Conservation (phyloP, 1,284 basidiomycete genomes). For the Cutaneotrichosporon mucoides region DNA sequence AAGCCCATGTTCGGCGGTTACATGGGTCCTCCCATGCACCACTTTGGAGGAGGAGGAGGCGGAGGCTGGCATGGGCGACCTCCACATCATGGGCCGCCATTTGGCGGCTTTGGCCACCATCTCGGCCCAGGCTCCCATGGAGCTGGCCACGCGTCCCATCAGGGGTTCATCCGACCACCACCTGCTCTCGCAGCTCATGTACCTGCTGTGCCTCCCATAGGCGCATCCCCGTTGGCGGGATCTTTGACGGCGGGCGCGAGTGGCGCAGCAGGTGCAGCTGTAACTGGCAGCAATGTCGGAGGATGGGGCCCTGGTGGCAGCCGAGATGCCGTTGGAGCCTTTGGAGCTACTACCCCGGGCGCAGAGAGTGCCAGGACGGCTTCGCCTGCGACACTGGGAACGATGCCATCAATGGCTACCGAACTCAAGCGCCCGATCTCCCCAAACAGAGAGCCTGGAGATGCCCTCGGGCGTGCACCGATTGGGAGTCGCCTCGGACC, state of each 20-base stretch:
- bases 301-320: background rate
- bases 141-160: constrained; percentile 12
- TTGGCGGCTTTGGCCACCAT: constrained; percentile 31
- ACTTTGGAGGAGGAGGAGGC: constrained; percentile 12
- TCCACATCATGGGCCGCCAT: constrained; percentile 17
- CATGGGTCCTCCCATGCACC: constrained; percentile 17
- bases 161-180: constrained; percentile 11
- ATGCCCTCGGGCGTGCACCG: background rate
- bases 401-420: background rate
- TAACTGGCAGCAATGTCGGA: background rate
- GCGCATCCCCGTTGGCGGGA: constrained; percentile 43
- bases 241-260: constrained; percentile 24
- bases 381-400: background rate
- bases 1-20: constrained; percentile 22
- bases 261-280: constrained; percentile 2
- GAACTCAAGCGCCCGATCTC: constrained; percentile 5
- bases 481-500: background rate
- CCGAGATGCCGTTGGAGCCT: background rate
- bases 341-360: background rate
- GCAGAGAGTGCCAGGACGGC: background rate
- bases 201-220: constrained; percentile 22
- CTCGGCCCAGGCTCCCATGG: constrained; percentile 13
- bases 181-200: constrained; percentile 16
- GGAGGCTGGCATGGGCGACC: constrained; percentile 14
- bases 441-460: background rate